These are phyloP conservation scores for Dimocarpus longan DNA, from an alignment of 345 rosid genomes.

Conservation along the genomic window DNA sequence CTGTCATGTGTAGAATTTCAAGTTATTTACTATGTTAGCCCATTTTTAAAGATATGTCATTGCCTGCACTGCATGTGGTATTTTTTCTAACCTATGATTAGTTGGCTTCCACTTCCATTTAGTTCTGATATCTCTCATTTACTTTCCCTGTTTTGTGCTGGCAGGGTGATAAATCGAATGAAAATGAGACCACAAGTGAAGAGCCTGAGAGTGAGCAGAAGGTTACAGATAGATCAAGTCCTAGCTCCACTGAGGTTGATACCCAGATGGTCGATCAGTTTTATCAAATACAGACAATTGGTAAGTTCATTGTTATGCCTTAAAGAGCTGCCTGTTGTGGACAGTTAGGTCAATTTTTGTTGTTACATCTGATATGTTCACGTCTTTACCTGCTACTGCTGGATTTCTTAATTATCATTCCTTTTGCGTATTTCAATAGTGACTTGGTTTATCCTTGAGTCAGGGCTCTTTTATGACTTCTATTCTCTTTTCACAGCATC, in stretches of 20 bases:
- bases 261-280: slow-evolving; percentile 47
- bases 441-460: slow-evolving; percentile 1
- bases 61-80: background rate
- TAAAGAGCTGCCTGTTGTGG: background rate
- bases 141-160: slow-evolving; percentile 25
- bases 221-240: slow-evolving; percentile 34
- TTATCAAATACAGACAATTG: slow-evolving; percentile 52
- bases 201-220: slow-evolving; percentile 51
- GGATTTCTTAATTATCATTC: background rate
- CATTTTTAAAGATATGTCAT: too few species aligned
- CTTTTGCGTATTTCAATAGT: background rate
- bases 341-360: background rate
- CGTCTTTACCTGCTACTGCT: background rate
- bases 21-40: background rate
- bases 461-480: slow-evolving; percentile 3
- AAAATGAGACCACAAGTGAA: slow-evolving; percentile 44
- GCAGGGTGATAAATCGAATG: slow-evolving; percentile 52
- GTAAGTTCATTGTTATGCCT: slow-evolving; percentile 45
- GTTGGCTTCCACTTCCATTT: background rate
- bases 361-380: background rate
- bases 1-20: background rate
- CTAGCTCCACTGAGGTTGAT: slow-evolving; percentile 38
- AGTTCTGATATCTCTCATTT: background rate
- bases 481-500: slow-evolving; percentile 47
- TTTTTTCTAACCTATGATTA: background rate